Conservation (phyloP, 148 eudicot genomes). For the Camellia lanceoleosa region DNA sequence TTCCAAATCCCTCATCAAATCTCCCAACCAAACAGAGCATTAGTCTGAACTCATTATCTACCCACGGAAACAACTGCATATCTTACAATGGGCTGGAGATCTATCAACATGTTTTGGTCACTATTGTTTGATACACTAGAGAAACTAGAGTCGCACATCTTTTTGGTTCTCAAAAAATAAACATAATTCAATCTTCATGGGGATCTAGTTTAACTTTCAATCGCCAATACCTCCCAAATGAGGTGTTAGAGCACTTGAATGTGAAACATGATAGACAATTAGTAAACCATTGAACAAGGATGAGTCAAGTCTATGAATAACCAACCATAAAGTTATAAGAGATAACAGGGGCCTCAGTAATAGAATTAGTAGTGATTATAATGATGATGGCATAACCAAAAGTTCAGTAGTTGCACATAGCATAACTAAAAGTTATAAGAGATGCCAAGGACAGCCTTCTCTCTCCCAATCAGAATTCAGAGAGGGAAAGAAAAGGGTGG, state of each 20-base stretch:
- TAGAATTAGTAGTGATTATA: too few relatives aligned
- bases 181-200: background rate
- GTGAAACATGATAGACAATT: background rate
- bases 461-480: too few relatives aligned
- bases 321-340: background rate
- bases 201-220: background rate
- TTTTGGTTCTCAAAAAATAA: background rate
- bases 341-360: too few relatives aligned
- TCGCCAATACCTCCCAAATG: background rate
- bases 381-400: too few relatives aligned
- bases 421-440: too few relatives aligned
- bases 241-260: background rate
- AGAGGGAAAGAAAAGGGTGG: too few relatives aligned
- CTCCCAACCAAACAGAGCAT: too few relatives aligned
- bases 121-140: background rate
- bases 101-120: conserved; percentile 4
- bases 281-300: background rate
- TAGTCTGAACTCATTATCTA: background rate
- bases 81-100: background rate
- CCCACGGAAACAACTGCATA: background rate
- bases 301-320: background rate
- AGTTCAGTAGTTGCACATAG: background rate
- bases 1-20: too few relatives aligned
- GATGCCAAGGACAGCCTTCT: too few relatives aligned
- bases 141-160: background rate